These are phyloP conservation scores for Barbatosphaeria neglecta DNA, from an alignment of 495 filamentous ascomycete species.

Conservation along the genomic window DNA sequence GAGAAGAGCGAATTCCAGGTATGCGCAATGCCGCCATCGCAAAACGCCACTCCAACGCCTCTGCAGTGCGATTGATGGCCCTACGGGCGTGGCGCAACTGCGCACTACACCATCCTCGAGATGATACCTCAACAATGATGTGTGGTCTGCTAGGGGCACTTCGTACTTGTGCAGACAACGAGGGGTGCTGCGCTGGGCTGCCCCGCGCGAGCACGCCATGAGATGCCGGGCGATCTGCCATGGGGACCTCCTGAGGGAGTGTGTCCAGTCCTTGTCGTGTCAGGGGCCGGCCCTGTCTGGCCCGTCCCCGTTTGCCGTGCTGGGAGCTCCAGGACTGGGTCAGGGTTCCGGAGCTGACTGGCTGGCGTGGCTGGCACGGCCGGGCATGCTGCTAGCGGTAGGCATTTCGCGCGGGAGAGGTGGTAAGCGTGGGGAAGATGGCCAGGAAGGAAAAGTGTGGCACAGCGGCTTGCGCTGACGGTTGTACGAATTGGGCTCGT, in stretches of 20 bases:
- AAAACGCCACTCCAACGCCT: too few relatives aligned
- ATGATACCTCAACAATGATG: too few relatives aligned
- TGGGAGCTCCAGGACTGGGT: background rate
- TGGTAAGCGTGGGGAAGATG: background rate
- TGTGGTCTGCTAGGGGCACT: too few relatives aligned
- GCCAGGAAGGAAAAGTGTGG: background rate
- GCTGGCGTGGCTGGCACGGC: too few relatives aligned
- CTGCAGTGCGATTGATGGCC: too few relatives aligned
- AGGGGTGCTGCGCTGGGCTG: background rate
- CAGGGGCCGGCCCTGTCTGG: background rate
- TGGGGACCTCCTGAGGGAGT: background rate
- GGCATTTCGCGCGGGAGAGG: background rate
- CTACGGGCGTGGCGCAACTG: too few relatives aligned
- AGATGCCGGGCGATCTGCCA: background rate
- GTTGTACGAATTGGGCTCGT: constrained; percentile 10
- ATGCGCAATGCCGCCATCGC: too few relatives aligned
- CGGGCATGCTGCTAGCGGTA: background rate
- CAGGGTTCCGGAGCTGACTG: background rate
- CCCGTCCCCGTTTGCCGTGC: background rate
- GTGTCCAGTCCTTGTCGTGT: background rate
- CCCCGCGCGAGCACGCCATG: background rate
- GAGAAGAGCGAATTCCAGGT: too few relatives aligned
- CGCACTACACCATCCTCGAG: too few relatives aligned
- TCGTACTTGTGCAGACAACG: too few relatives aligned
- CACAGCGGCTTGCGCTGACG: background rate